Base-by-base conservation (phyloP, 768 basidiomycete species). In the Suillus subaureus region DNA sequence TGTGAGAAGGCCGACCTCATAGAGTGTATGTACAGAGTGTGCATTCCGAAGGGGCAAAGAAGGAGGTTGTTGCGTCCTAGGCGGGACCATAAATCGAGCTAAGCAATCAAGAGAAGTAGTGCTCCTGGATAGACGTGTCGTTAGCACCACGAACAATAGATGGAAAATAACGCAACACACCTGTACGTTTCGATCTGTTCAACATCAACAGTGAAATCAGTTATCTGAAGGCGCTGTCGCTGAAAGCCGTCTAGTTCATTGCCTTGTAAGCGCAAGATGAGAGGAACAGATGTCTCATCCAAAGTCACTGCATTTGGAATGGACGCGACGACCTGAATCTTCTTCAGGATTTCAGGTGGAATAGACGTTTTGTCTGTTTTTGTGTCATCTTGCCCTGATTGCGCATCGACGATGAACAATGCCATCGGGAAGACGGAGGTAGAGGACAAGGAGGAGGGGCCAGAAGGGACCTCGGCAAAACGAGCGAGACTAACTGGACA, bases 111-210 rank as follows among this genome's bases (percentile, higher is more conserved):
- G 62, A 21, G 81, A 79, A n/a, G 81, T 77, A 9, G 76, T 71
- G 21, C 75, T 79, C 68, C 87, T 89, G 5, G 69, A 18, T 64
- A 15, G 15, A 56, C 18, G 3, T 18, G 47, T 55, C 52, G 35
- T 71, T 26, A 72, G 37, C 43, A 69, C 57, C 68, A 26, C 51
- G 37, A 37, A 56, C 16, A 16, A 51, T 31, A 28, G 51, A 60
- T 57, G 35, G 15, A 61, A 39, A 21, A 49, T 67, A 18, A 5
- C 64, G 49, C 35, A 61, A 51, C 85, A 40, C 70, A 92, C 92
- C 89, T 82, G 75, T 83, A 89, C 62, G 82, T 82, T 70, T 94
- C 93, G 47, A 79, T 75, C 67, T 95, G 93, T 40, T 84, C 74
- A 35, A 92, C 69, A 63, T 89, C 82, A 6, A 89, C 74, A 7